These are phyloP conservation scores for Claviceps lovelessii DNA, from an alignment of 2,329 filamentous ascomycete species.

Conservation along the genomic window DNA sequence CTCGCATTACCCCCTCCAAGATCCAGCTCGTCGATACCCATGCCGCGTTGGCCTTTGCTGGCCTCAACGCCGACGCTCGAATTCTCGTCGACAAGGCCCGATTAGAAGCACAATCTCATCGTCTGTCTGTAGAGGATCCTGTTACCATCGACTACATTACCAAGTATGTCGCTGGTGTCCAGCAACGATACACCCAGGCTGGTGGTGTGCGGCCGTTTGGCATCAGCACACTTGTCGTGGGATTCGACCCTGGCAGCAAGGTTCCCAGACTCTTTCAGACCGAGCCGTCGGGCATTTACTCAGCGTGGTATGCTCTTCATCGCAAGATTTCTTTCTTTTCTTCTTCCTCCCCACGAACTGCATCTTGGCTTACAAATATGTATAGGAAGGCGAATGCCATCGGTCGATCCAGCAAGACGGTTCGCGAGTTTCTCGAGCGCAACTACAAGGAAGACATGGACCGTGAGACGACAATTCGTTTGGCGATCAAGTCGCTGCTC, in stretches of 20 bases:
- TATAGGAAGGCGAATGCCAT: conserved; percentile 97
- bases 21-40: conserved; percentile 93
- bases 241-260: conserved; percentile 90
- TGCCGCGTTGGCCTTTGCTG: conserved; percentile 92
- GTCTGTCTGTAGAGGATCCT: conserved; percentile 91
- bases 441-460: conserved; percentile 99
- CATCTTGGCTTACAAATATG: not conserved
- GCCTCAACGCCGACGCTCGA: conserved; percentile 91
- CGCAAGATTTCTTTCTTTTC: not conserved
- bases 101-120: conserved; percentile 92
- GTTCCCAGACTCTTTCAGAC: conserved; percentile 90
- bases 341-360: conserved; percentile 4
- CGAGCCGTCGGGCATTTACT: conserved; percentile 98
- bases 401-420: conserved; percentile 94
- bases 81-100: conserved; percentile 98
- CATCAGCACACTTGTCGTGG: conserved; percentile 93
- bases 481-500: conserved; percentile 94
- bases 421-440: conserved; percentile 94
- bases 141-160: conserved; percentile 99
- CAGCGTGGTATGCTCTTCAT: conserved; percentile 58
- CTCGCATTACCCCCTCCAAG: conserved; percentile 96
- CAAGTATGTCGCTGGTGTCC: conserved; percentile 93
- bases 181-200: conserved; percentile 97
- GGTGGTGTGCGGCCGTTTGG: conserved; percentile 98
- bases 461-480: conserved; percentile 84